phyloP scores from a whole-genome alignment of 2,329 filamentous ascomycete species.

The Onygenales sp. region DNA sequence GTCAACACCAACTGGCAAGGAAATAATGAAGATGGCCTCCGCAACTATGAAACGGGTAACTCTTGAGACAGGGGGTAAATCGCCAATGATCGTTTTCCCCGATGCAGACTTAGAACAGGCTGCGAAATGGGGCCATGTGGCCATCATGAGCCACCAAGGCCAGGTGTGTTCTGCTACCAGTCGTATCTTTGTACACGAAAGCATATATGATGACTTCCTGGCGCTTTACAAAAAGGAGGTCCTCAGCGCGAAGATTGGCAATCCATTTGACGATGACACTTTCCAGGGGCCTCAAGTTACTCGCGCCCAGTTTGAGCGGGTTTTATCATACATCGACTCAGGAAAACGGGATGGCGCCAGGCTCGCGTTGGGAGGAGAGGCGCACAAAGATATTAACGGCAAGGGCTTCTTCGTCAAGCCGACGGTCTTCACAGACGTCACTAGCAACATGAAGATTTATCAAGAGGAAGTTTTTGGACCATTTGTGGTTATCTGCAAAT shows the following conservation, averaged over 20 bases:
- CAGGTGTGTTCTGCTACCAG: constrained; percentile 66
- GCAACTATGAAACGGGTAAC: constrained; percentile 38
- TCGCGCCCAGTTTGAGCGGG: constrained; percentile 76
- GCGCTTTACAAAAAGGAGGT: constrained; percentile 70
- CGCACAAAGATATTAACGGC: constrained; percentile 36
- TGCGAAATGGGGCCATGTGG: constrained; percentile 27
- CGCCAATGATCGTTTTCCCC: constrained; percentile 35
- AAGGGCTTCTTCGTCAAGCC: constrained; percentile 83
- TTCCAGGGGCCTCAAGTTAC: constrained; percentile 88
- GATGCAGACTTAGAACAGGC: constrained; percentile 38
- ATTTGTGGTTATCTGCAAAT: constrained; percentile 25
- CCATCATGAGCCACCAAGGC: constrained; percentile 46
- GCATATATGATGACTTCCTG: constrained; percentile 81
- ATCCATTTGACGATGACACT: constrained; percentile 68
- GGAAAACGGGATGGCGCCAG: constrained; percentile 58
- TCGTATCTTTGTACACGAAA: constrained; percentile 77
- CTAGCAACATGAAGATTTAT: constrained; percentile 24
- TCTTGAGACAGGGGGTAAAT: constrained; percentile 38
- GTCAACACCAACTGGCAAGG: constrained; percentile 25
- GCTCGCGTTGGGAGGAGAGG: constrained; percentile 51
- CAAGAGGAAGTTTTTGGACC: constrained; percentile 34
- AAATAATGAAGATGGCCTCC: constrained; percentile 30
- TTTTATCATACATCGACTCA: constrained; percentile 68
- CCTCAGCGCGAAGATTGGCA: constrained; percentile 58
- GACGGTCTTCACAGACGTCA: constrained; percentile 40